Evolutionary conservation across 371 early-diverging fungal genomes (phyloP).

Genomic region (Mucor irregularis): DNA sequence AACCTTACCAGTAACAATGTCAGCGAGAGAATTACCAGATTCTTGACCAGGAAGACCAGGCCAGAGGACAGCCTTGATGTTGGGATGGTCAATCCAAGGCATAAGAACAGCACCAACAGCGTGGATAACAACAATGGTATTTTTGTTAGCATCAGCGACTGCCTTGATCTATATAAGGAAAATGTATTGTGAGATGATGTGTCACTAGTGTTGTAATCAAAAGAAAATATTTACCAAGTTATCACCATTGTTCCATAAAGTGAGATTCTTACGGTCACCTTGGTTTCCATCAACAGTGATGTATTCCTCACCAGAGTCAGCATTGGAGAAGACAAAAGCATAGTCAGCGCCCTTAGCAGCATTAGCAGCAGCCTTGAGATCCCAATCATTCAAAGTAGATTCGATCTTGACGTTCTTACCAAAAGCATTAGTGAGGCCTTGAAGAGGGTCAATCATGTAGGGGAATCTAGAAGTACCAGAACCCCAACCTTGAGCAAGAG

Average conservation of each 20-base stretch:
- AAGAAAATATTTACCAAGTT: constrained; percentile 36
- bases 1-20: constrained; percentile 59
- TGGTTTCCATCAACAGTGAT: constrained; percentile 41
- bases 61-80: constrained; percentile 56
- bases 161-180: constrained; percentile 39
- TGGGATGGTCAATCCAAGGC: constrained; percentile 61
- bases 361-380: constrained; percentile 31
- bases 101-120: constrained; percentile 58
- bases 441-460: constrained; percentile 47
- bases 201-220: too few species aligned
- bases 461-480: constrained; percentile 61
- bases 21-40: constrained; percentile 61
- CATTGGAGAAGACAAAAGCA: constrained; percentile 60
- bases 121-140: constrained; percentile 62
- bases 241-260: constrained; percentile 62
- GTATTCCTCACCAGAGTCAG: constrained; percentile 62
- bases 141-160: constrained; percentile 54
- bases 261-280: constrained; percentile 62
- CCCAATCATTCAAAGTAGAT: constrained; percentile 38
- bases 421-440: constrained; percentile 44
- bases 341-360: constrained; percentile 50
- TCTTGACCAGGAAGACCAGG: constrained; percentile 60
- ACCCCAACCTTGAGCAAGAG: constrained; percentile 67
- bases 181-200: background rate
- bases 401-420: constrained; percentile 28